Base-by-base conservation (phyloP, 73 alveolate genomes). In the Uronychia binucleata region DNA sequence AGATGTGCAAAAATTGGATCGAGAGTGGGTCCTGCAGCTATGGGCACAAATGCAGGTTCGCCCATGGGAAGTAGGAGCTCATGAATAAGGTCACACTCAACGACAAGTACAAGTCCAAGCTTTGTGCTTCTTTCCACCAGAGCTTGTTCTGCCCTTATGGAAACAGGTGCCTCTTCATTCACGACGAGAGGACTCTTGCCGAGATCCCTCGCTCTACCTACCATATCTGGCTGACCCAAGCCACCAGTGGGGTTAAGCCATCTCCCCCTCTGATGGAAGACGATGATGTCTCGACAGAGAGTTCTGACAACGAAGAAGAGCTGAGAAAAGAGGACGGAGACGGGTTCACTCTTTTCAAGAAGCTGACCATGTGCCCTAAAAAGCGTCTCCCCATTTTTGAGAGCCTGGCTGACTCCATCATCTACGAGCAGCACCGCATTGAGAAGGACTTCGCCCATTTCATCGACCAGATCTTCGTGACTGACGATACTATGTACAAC, bases 101-200 rank as follows among this genome's bases (percentile, higher is more conserved):
- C 59, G 85, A 82, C 28, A 93, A 92, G 58, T 95, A 95, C 80
- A 96, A 96, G 87, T 88, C 94, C 33, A 96, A 91, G 88, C 81
- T 84, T 14, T 96, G 99, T 79, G 79, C 88, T 32, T 86, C 98
- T 26, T 96, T 92, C 92, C 90, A 90, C 80, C 86, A 94, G 76
- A 87, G 81, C 34, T 90, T 95, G 30, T 96, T 83, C 83, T 97
- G 99, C 86, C 95, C 95, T 13, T 97, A 97, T 89, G 99, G 99
- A 26, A 87, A 58, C 78, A 89, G 99, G 77, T 97, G 99, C 78
- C 81, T 94, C 86, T 97, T 95, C 83, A 95, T 88, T 77, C 99
- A 97, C 80, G 99, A 95, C 57, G 93, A 86, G 57, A 97, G 98
- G 88, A 88, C 90, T 75, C 35, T 95, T 58, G 91, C 90, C 29